Evolutionary conservation across 768 basidiomycete genomes (phyloP), one percentile per base, ranked within the genome.

Genomic region (Cubamyces lactineus): DNA sequence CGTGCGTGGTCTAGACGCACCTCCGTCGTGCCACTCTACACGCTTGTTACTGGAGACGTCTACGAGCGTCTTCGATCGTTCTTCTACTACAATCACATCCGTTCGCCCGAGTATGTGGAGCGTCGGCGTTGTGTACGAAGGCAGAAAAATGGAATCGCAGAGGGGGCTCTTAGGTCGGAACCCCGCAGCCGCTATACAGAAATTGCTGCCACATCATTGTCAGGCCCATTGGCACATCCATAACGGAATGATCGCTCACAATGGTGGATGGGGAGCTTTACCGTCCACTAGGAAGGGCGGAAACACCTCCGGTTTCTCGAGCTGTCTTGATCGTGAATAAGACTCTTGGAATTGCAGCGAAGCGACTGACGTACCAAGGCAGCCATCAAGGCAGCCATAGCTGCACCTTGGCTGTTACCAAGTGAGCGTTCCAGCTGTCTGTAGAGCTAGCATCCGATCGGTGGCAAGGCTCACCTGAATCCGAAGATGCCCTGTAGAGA

Each of bases 21-120:
- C 93, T 55, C 93, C 93, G 24, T 86, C 84, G 59, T 95, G 93
- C 65, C 80, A 81, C 70, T 91, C 91, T 9, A 94, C 82, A 12
- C 92, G 81, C 30, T 79, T 78, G 48, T 82, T 81, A 1, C 71
- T 68, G 28, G 88, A 88, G 11, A 83, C 74, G 7, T 79, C 77
- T 16, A 91, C 72, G 5, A 94, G 75, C 16, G 72, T 70, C 61
- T 79, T 79, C 0, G 90, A 84, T 34, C 92, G 82, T 69, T 92
- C 90, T 70, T 84, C 82, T 12, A 81, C 71, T 12, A 95, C 89
- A 23, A 96, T 81, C 12, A 90, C 81, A 65, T 95, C 93, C 41
- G 78, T 90, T 66, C 76, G 80, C n/a, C 93, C 93, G 8, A 92
- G 73, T 16, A 94, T 78, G 70, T 94, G 92, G 21, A 96, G 74